Evolutionary conservation across 352 stramenopile genomes (phyloP).

Genomic region (Pythium myriotylum): DNA sequence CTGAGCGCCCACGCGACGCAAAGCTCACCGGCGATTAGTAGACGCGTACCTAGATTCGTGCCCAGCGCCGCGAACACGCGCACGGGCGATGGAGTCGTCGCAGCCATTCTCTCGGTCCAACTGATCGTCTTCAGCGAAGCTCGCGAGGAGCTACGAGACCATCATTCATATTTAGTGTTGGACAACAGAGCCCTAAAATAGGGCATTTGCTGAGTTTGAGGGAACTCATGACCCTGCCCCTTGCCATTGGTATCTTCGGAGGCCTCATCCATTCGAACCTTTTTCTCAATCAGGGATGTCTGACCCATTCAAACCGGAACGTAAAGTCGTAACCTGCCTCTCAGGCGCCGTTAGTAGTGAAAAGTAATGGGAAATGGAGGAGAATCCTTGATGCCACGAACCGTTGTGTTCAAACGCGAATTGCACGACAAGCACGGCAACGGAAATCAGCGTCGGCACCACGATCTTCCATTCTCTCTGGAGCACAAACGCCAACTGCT

Average conservation of each 20-base stretch:
- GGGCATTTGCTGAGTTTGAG: too few relatives aligned
- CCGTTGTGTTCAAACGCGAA: not conserved
- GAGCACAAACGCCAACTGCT: not conserved
- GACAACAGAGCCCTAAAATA: too few relatives aligned
- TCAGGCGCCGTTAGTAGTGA: too few relatives aligned
- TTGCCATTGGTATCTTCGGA: too few relatives aligned
- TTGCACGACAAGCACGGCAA: not conserved
- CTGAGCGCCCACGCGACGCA: constrained; percentile 1
- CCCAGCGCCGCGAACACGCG: constrained; percentile 68
- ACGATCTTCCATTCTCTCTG: not conserved
- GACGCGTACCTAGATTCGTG: constrained; percentile 69
- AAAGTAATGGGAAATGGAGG: too few relatives aligned
- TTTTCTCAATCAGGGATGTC: too few relatives aligned
- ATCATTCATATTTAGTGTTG: constrained; percentile 4
- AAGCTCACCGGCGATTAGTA: not conserved
- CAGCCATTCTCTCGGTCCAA: constrained; percentile 8
- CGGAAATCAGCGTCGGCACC: not conserved
- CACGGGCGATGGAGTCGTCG: constrained; percentile 7
- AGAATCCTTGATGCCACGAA: not conserved
- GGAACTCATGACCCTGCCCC: too few relatives aligned
- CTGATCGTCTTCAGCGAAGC: not conserved
- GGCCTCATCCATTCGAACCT: too few relatives aligned
- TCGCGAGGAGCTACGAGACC: not conserved
- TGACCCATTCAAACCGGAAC: too few relatives aligned
- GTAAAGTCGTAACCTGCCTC: too few relatives aligned